Conservation (phyloP, 2,329 filamentous ascomycete genomes). For the Aspergillaceae sp. region DNA sequence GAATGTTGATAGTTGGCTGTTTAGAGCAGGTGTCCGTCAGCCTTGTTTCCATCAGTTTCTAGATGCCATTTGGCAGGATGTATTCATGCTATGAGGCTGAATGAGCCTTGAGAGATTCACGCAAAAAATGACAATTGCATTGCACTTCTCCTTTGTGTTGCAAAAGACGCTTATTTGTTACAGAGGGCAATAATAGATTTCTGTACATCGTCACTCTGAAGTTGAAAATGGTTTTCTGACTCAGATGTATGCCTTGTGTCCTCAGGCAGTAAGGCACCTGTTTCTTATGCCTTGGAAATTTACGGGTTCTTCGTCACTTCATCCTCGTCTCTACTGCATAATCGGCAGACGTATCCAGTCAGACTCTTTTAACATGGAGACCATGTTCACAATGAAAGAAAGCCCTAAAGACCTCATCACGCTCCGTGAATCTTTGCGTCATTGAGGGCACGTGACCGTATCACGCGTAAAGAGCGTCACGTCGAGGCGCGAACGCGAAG, state of each 20-base stretch:
- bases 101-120: no score
- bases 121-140: no score
- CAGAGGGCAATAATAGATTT: background rate
- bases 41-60: background rate
- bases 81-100: background rate
- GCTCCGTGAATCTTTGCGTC: background rate
- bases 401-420: no score
- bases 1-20: background rate
- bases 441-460: background rate
- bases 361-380: no score
- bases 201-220: background rate
- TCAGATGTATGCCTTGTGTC: background rate
- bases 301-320: no score
- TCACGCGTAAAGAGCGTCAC: constrained; percentile 20
- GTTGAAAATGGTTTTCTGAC: background rate
- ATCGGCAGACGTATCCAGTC: no score
- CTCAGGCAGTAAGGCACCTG: background rate
- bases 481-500: constrained; percentile 14
- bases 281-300: no score
- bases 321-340: no score
- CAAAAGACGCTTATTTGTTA: background rate
- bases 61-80: background rate
- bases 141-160: background rate
- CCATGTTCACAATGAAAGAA: no score
- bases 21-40: background rate